Percentiles rank a stretch among this genome's conserved stretches.
Evolutionary conservation across 495 filamentous ascomycete species (phyloP).

Genomic region (Penicillium robsamsonii): DNA sequence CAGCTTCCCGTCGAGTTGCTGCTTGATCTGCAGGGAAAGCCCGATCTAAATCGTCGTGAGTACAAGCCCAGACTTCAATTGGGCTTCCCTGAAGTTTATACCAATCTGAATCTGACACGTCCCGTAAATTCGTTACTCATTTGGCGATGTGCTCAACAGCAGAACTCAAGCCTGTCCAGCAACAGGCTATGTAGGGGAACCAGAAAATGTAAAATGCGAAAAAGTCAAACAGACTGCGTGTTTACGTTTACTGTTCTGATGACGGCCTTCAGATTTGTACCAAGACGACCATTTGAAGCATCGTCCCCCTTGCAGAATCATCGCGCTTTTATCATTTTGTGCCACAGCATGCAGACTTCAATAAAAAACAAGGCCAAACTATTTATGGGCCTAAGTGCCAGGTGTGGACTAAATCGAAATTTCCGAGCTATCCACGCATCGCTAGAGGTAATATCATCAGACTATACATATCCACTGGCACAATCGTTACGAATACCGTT

Average conservation of each 20-base stretch:
- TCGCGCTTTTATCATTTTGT: neutral
- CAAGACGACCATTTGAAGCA: neutral
- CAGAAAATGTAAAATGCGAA: neutral
- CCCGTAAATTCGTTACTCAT: too few species aligned
- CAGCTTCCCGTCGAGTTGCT: neutral
- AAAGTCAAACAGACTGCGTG: neutral
- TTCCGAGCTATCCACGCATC: neutral
- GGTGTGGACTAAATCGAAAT: neutral
- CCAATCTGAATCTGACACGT: too few species aligned
- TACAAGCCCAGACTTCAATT: neutral
- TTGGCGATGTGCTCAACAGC: too few species aligned
- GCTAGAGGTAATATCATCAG: neutral
- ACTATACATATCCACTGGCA: neutral
- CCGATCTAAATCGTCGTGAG: neutral
- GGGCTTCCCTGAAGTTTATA: too few species aligned
- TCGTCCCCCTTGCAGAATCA: neutral
- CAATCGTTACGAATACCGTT: neutral
- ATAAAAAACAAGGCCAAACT: neutral
- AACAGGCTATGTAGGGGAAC: neutral
- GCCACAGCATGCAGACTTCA: neutral
- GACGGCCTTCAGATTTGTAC: neutral
- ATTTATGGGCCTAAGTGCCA: neutral
- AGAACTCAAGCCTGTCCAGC: neutral
- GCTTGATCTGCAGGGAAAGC: neutral
- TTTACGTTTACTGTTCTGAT: neutral